Percentiles rank a stretch among this genome's conserved stretches.
These are phyloP conservation scores for Mucor plumbeus DNA, from an alignment of 371 early-diverging fungal species.

Conservation along the genomic window DNA sequence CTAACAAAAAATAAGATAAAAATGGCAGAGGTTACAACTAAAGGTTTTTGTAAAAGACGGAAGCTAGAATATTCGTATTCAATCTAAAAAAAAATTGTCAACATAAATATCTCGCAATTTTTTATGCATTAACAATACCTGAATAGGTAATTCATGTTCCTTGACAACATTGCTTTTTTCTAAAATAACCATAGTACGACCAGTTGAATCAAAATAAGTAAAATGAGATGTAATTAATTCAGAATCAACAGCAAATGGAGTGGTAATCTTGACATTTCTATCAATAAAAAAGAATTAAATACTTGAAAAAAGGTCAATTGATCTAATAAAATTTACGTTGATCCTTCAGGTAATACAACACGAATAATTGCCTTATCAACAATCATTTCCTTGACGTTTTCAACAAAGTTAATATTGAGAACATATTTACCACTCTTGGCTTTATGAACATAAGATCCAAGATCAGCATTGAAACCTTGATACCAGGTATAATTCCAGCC, in stretches of 20 bases:
- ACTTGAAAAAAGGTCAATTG: neutral
- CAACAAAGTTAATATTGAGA: constrained; percentile 74
- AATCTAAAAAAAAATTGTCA: constrained; percentile 32
- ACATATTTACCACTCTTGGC: constrained; percentile 58
- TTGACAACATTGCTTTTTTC: constrained; percentile 68
- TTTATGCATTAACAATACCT: constrained; percentile 30
- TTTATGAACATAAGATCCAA: constrained; percentile 59
- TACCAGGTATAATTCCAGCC: constrained; percentile 96
- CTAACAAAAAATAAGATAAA: constrained; percentile 47
- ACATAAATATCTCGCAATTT: too few relatives aligned
- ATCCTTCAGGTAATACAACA: constrained; percentile 93
- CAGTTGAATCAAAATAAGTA: constrained; percentile 80
- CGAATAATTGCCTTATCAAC: constrained; percentile 71
- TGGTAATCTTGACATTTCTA: constrained; percentile 62
- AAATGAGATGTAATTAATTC: constrained; percentile 46
- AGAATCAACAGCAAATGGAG: constrained; percentile 61
- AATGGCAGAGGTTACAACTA: constrained; percentile 43
- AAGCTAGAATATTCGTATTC: constrained; percentile 46
- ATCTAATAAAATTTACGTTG: constrained; percentile 59
- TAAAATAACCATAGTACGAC: constrained; percentile 67
- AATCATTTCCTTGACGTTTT: constrained; percentile 65
- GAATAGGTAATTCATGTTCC: constrained; percentile 58
- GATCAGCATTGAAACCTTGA: constrained; percentile 86
- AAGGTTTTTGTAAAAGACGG: constrained; percentile 53
- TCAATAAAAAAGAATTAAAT: neutral